Evolutionary conservation across 345 rosid genomes (phyloP), one percentile per base, ranked within the genome.

Genomic region (Streptanthus diversifolius): DNA sequence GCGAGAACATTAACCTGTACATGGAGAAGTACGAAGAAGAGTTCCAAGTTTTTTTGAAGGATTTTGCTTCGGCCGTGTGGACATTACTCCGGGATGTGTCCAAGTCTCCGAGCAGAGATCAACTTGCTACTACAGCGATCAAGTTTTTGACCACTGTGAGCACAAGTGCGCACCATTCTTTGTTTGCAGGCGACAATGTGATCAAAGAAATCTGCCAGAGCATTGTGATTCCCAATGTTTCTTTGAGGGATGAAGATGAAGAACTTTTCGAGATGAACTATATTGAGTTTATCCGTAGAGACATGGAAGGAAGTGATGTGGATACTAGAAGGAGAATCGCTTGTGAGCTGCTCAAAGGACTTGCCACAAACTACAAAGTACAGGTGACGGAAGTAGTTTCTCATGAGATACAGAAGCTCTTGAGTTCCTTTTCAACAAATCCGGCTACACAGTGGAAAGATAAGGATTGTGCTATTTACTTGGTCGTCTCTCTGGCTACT

Each of bases 251-350:
- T 12, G 99, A 95, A 61, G 99, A 95, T 68, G 99, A 90, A 75
- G 99, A 95, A 63, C 89, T 95, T 11, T 95, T 95, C 65, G 99
- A 92, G 78, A 95, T 90, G 96, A 95, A 95, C 68, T 95, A 83
- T 53, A 80, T 95, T 8, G 99, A 95, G 86, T 95, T 92, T 67
- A 88, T 95, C 65, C 86, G 98, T 79, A 90, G 99, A 75, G 99
- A 95, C 73, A 95, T 95, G 99, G 99, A 95, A 72, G 98, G 99
- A 41, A 95, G 99, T 71, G 99, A 95, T 81, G 82, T 88, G 76
- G 99, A 95, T 30, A 95, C 99, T 4, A 87, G 95, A 77, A 92
- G 99, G 81, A 92, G 99, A 77, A 95, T 95, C 67, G 98, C 98
- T 0, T 95, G 99, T 69, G 99, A 95, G 62, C 78, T 95, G 66